phyloP scores from a whole-genome alignment of 2,329 filamentous ascomycete genomes.

The Fusarium sp. region DNA sequence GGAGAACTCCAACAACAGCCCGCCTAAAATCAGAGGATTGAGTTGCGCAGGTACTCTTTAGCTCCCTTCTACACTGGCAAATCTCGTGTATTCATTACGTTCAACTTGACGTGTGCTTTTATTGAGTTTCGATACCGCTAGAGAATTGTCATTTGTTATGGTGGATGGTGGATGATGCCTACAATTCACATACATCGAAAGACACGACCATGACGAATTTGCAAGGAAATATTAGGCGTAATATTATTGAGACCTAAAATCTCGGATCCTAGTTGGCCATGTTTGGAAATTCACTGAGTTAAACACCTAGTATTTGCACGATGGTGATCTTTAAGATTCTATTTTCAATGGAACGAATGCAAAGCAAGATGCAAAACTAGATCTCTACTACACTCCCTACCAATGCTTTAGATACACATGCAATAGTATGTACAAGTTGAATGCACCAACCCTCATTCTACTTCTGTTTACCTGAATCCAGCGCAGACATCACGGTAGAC shows the following conservation, averaged over 20 bases:
- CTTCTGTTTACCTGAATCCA: constrained; percentile 3
- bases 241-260: neutral
- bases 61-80: rapidly evolving
- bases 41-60: neutral
- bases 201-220: neutral
- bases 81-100: neutral
- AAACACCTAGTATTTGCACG: neutral
- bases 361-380: neutral
- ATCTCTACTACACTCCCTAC: neutral
- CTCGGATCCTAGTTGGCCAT: no score
- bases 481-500: constrained; percentile 29
- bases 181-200: neutral
- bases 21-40: neutral
- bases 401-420: neutral
- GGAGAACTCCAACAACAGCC: neutral
- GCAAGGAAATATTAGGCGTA: neutral
- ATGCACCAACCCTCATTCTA: neutral
- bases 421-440: neutral
- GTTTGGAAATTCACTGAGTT: neutral
- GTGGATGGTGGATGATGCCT: neutral
- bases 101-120: no score
- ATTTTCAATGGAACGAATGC: no score
- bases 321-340: neutral
- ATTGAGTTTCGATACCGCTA: neutral
- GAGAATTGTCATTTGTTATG: neutral